phyloP scores from a whole-genome alignment of 305 asterid genomes.

The Solanum hybrid region DNA sequence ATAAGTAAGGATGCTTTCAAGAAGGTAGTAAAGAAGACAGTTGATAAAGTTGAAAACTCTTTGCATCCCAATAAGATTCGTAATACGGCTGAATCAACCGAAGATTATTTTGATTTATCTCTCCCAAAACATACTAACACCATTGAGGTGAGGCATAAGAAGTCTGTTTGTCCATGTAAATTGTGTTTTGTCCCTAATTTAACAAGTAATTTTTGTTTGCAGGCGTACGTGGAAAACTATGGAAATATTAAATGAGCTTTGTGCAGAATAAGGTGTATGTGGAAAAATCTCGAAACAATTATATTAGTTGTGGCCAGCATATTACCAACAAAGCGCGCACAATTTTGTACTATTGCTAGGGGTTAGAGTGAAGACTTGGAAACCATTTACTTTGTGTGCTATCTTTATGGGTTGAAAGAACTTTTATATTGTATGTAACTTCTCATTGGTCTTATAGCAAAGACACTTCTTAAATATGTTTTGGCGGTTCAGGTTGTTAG shows the following conservation, averaged over 20 bases:
- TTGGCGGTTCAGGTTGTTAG: too few species aligned
- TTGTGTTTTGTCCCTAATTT: neutral
- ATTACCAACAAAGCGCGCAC: neutral
- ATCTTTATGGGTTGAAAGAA: neutral
- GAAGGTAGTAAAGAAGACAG: conserved; percentile 61
- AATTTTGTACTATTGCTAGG: neutral
- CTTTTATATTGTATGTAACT: neutral
- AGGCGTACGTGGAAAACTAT: conserved; percentile 66
- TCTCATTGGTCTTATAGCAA: neutral
- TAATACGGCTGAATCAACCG: conserved; percentile 40
- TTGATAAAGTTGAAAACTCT: conserved; percentile 58
- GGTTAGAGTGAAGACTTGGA: neutral
- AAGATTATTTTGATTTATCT: conserved; percentile 43
- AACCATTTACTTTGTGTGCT: neutral
- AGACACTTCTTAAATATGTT: too few species aligned
- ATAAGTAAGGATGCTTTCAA: conserved; percentile 78
- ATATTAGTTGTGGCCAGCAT: neutral
- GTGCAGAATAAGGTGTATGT: neutral
- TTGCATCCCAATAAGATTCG: conserved; percentile 60
- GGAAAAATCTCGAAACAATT: neutral
- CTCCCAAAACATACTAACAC: conserved; percentile 58
- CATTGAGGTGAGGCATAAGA: conserved; percentile 62
- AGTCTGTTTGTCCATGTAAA: neutral
- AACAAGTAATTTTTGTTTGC: conserved; percentile 40
- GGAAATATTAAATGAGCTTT: conserved; percentile 26